These are phyloP conservation scores for Aspergillus awamori DNA, from an alignment of 2,329 filamentous ascomycete species.

Conservation along the genomic window DNA sequence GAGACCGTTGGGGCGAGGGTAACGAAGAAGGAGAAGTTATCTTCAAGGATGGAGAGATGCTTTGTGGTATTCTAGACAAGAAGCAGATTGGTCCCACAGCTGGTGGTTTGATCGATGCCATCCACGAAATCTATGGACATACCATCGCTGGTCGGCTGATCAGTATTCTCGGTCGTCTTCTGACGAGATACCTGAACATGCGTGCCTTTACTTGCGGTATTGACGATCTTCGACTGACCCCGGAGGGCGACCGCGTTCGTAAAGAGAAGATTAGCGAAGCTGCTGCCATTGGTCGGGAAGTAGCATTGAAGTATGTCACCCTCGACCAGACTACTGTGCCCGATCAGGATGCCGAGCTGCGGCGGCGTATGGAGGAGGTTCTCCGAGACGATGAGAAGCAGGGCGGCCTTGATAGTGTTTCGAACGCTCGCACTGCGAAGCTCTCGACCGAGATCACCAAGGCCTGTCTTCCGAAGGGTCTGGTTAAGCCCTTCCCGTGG, in stretches of 20 bases:
- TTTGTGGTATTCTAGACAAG: slow-evolving; percentile 93
- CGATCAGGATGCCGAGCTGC: slow-evolving; percentile 70
- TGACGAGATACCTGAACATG: slow-evolving; percentile 91
- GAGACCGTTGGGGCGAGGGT: slow-evolving; percentile 72
- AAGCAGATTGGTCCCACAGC: slow-evolving; percentile 86
- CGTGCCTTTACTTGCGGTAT: slow-evolving; percentile 96
- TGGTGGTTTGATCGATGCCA: slow-evolving; percentile 85
- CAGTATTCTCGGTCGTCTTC: slow-evolving; percentile 82
- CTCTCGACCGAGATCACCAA: slow-evolving; percentile 79
- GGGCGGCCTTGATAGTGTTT: slow-evolving; percentile 82
- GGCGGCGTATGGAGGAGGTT: slow-evolving; percentile 81
- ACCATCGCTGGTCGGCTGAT: slow-evolving; percentile 83
- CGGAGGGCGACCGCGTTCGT: slow-evolving; percentile 72
- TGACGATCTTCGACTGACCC: slow-evolving; percentile 86
- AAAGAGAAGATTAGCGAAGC: slow-evolving; percentile 70
- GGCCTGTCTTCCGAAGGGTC: slow-evolving; percentile 75
- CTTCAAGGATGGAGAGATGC: slow-evolving; percentile 82
- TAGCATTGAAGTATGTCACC: slow-evolving; percentile 86
- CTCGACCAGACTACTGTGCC: slow-evolving; percentile 66
- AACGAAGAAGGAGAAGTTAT: slow-evolving; percentile 78
- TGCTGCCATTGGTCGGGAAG: slow-evolving; percentile 70
- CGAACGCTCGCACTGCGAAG: slow-evolving; percentile 68
- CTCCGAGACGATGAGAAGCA: slow-evolving; percentile 90
- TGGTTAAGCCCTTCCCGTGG: slow-evolving; percentile 89
- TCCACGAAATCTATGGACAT: slow-evolving; percentile 92